Evolutionary conservation across 768 basidiomycete genomes (phyloP).

Genomic region (Psilocybe azurescens): DNA sequence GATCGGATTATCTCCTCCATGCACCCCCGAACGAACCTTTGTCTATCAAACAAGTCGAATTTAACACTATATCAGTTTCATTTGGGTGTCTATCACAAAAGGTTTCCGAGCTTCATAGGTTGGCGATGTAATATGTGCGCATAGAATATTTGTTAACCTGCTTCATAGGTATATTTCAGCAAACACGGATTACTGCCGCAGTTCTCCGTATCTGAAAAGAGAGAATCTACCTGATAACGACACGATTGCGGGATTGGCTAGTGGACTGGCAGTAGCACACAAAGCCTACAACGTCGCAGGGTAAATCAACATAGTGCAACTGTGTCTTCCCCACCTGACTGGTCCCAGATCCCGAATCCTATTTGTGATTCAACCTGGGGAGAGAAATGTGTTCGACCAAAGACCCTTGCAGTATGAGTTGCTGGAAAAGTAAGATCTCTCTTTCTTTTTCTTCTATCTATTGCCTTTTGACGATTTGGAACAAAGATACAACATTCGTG

Average conservation of each 20-base stretch:
- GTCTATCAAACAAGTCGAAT: constrained; percentile 92
- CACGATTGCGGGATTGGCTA: constrained; percentile 69
- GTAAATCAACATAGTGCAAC: constrained; percentile 41
- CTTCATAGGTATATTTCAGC: constrained; percentile 64
- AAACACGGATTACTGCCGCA: constrained; percentile 69
- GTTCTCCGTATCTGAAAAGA: constrained; percentile 54
- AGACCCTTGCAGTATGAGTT: constrained; percentile 87
- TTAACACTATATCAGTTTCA: constrained; percentile 95
- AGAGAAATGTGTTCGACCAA: constrained; percentile 97
- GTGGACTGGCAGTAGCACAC: constrained; percentile 83
- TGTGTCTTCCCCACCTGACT: neutral
- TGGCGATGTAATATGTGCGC: constrained; percentile 11
- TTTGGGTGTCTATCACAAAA: constrained; percentile 82
- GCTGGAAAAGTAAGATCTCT: constrained; percentile 63
- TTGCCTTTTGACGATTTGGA: constrained; percentile 1
- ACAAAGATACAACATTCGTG: constrained; percentile 72
- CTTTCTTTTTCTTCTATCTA: neutral
- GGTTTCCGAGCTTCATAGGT: constrained; percentile 80
- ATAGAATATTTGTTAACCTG: constrained; percentile 5
- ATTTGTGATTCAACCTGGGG: constrained; percentile 88
- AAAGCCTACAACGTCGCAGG: constrained; percentile 63
- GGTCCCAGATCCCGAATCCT: constrained; percentile 58
- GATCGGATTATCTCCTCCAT: constrained; percentile 95
- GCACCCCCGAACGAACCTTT: constrained; percentile 40
- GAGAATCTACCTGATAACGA: constrained; percentile 77